phyloP scores from a whole-genome alignment of 139 green algal species.

The Eudorina sp. region DNA sequence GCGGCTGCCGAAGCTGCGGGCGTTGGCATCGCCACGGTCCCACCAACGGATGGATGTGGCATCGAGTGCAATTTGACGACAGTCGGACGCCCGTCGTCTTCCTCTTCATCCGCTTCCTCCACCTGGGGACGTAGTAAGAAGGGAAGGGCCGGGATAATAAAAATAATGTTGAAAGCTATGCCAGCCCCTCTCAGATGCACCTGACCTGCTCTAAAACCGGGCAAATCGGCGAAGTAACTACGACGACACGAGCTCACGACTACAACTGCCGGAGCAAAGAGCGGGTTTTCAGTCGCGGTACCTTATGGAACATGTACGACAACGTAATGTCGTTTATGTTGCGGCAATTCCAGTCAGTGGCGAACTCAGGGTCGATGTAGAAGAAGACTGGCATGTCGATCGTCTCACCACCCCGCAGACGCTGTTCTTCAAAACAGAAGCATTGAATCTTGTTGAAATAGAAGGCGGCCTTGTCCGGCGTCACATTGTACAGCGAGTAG shows the following conservation, averaged over 20 bases:
- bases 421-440: constrained; percentile 98
- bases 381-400: constrained; percentile 99
- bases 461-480: constrained; percentile 83
- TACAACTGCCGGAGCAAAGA: neutral
- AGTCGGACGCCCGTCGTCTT: constrained; percentile 19
- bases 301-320: constrained; percentile 85
- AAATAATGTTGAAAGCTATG: no score
- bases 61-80: constrained; percentile 47
- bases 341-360: constrained; percentile 87
- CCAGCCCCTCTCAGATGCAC: no score
- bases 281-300: no score
- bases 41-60: constrained; percentile 1
- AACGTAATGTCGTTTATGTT: constrained; percentile 93
- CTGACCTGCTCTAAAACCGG: no score
- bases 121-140: neutral
- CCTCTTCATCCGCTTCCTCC: constrained; percentile 41
- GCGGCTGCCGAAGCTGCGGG: neutral
- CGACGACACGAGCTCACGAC: no score
- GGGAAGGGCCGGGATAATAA: no score
- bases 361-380: constrained; percentile 98
- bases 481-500: constrained; percentile 98
- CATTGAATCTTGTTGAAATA: constrained; percentile 99
- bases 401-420: constrained; percentile 81
- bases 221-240: no score
- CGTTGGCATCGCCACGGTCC: neutral